Evolutionary conservation across 2,329 filamentous ascomycete species (phyloP).

Genomic region (Botryotinia narcissicola): DNA sequence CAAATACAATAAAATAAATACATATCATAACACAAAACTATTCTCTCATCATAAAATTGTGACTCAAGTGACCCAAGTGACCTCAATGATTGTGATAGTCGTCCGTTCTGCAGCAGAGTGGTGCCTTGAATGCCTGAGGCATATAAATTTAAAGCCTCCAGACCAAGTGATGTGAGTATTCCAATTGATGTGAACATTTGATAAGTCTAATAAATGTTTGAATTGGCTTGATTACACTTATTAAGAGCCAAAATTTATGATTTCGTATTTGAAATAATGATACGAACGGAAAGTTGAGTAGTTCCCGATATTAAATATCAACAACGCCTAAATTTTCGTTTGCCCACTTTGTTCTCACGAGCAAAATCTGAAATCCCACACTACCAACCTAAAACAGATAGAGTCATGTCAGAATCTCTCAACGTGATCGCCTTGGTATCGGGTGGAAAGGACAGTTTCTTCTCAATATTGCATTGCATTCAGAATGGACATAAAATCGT

Average conservation of each 20-base stretch:
- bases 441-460: conserved; percentile 96
- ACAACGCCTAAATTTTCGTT: not conserved
- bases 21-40: conserved; percentile 4
- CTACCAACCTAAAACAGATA: not conserved
- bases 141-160: not conserved
- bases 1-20: conserved; percentile 15
- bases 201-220: not conserved
- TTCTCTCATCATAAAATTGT: conserved; percentile 21
- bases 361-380: conserved; percentile 1
- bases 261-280: not conserved
- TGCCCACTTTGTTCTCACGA: not conserved
- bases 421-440: conserved; percentile 92
- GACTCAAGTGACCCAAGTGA: not conserved
- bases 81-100: not conserved
- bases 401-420: conserved; percentile 48
- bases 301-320: not conserved
- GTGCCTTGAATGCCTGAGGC: conserved; percentile 10
- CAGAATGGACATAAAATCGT: conserved; percentile 81
- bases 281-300: not conserved
- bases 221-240: not conserved
- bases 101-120: not conserved
- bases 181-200: not conserved
- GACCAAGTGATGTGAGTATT: not conserved
- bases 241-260: not conserved
- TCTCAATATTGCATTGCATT: conserved; percentile 85